Percentiles rank a stretch among this genome's conserved stretches.
phyloP scores from a whole-genome alignment of 768 basidiomycete genomes.

The Cystofilobasidium macerans region DNA sequence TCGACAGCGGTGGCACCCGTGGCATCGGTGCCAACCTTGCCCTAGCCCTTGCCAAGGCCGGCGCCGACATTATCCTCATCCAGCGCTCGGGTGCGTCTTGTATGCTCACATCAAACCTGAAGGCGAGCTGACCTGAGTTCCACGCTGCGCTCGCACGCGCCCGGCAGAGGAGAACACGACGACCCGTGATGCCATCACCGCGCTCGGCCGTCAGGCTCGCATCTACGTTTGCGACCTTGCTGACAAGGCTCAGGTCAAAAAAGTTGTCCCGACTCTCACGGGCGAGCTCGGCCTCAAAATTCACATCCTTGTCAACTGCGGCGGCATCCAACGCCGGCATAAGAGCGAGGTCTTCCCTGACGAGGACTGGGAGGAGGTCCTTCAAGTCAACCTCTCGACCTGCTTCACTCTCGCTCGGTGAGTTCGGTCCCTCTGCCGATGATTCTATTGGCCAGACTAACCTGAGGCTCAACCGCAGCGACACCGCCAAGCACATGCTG shows the following conservation, averaged over 20 bases:
- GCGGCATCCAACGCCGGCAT: conserved; percentile 46
- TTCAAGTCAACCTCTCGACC: conserved; percentile 78
- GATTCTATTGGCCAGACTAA: background rate
- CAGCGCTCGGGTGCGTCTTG: conserved; percentile 29
- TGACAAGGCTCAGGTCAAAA: conserved; percentile 45
- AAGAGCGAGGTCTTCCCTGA: conserved; percentile 56
- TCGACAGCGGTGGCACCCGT: conserved; percentile 34
- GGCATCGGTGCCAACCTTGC: conserved; percentile 40
- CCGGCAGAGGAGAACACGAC: conserved; percentile 32
- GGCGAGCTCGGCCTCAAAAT: conserved; percentile 43
- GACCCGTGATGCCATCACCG: conserved; percentile 38
- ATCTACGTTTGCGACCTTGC: conserved; percentile 52
- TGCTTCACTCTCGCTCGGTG: conserved; percentile 75
- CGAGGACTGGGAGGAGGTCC: conserved; percentile 63
- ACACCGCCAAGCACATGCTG: conserved; percentile 59
- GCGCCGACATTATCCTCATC: conserved; percentile 39
- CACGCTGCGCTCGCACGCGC: background rate
- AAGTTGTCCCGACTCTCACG: conserved; percentile 42
- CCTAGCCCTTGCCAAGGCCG: conserved; percentile 40
- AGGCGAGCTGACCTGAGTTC: background rate
- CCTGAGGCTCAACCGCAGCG: conserved; percentile 1
- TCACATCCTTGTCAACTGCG: conserved; percentile 60
- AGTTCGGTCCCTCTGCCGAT: conserved; percentile 42
- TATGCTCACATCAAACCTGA: background rate
- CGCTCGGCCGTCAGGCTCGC: conserved; percentile 36